phyloP scores from a whole-genome alignment of 2,329 filamentous ascomycete genomes.

The Pseudogymnoascus verrucosus region DNA sequence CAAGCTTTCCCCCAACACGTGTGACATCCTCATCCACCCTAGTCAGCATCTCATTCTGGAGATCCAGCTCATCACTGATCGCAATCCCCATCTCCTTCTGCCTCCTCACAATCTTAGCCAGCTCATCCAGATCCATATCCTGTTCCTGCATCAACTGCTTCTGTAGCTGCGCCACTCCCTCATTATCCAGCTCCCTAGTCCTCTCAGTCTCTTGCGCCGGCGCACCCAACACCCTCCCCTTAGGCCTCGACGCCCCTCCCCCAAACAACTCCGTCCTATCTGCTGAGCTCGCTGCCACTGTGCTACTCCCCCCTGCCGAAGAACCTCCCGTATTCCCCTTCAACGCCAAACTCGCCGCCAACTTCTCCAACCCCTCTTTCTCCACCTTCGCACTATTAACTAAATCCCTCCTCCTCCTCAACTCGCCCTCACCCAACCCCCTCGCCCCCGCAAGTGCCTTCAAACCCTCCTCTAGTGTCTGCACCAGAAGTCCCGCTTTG shows the following conservation, averaged over 20 bases:
- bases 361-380: constrained; percentile 65
- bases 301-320: constrained; percentile 12
- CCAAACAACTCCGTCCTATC: constrained; percentile 42
- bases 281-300: constrained; percentile 27
- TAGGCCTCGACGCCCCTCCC: constrained; percentile 28
- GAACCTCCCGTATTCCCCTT: constrained; percentile 31
- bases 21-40: constrained; percentile 59
- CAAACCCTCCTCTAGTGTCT: constrained; percentile 58
- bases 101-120: constrained; percentile 60
- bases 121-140: constrained; percentile 61
- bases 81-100: constrained; percentile 72
- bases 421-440: constrained; percentile 64
- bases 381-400: constrained; percentile 63
- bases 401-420: constrained; percentile 63
- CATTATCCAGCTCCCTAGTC: constrained; percentile 69
- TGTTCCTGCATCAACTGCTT: constrained; percentile 67
- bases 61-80: constrained; percentile 65
- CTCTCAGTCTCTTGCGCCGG: constrained; percentile 67
- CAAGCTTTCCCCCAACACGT: constrained; percentile 58
- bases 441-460: constrained; percentile 38
- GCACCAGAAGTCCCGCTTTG: constrained; percentile 56
- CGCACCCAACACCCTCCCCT: constrained; percentile 63
- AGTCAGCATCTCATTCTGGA: constrained; percentile 64
- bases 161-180: constrained; percentile 66
- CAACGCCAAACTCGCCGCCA: constrained; percentile 52